Evolutionary conservation across 768 basidiomycete genomes (phyloP), one percentile per base, ranked within the genome.

Genomic region (Fibroporia radiculosa): DNA sequence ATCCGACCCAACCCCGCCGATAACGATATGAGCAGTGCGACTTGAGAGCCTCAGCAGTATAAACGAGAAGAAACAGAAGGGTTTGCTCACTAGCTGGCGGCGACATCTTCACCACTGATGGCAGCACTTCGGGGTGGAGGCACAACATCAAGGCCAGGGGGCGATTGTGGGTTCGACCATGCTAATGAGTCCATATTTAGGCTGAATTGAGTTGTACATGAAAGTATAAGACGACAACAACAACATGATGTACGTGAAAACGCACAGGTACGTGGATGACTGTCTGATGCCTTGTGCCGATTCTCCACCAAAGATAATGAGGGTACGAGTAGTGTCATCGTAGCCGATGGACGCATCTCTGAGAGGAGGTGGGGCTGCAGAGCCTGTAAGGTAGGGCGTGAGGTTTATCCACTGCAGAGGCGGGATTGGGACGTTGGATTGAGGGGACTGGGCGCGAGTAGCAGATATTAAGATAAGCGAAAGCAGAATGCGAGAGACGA

Each of bases 81-180:
- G 36, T 27, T n/a, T n/a, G 74, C 84, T 53, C 46, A 86, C 86
- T 89, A 84, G 82, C 82, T 90, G 10, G 85, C 84, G 35, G 85
- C 87, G 50, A 74, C 75, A 66, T 90, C 88, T 18, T 68, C 64
- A 4, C 84, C 88, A 33, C 74, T 66, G 31, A 87, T 56, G 23
- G 82, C 77, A 31, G 74, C 73, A 62, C 76, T 81, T 58, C 84
- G 72, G 23, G 82, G 71, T 12, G 82, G 67, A 6, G 87, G 87
- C 6, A 61, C 61, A 0, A 56, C 56, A 19, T 58, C 48, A 6
- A 82, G 72, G 60, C 65, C 70, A 11, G 62, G 7, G 18, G 80
- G 76, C 19, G 82, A 74, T 2, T 56, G 54, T 4, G 84, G 83
- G 10, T 55, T 60, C 10, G 70, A 68, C 88, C 88, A 91, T 6